These are phyloP conservation scores for Paecilomyces variotii DNA, from an alignment of 2,329 filamentous ascomycete species.

Conservation along the genomic window DNA sequence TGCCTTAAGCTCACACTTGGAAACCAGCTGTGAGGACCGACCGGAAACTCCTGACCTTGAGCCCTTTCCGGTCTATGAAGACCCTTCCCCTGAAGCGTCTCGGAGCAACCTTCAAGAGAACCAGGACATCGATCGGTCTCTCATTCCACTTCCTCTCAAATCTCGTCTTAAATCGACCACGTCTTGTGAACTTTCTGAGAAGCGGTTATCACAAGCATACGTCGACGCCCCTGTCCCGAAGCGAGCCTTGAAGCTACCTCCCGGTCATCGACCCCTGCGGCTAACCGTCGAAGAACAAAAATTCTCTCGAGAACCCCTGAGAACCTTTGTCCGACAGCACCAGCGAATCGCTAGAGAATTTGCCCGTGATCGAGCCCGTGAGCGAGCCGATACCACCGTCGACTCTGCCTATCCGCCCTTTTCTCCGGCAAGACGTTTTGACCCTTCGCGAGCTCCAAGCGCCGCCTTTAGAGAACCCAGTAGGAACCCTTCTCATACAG, in stretches of 20 bases:
- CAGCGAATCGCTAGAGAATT: neutral
- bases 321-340: neutral
- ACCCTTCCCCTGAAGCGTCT: neutral
- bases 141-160: neutral
- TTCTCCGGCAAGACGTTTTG: neutral
- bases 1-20: neutral
- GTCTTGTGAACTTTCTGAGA: neutral
- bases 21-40: neutral
- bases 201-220: neutral
- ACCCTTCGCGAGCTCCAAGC: neutral
- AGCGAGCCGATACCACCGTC: constrained; percentile 43
- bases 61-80: neutral
- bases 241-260: neutral
- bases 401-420: constrained; percentile 44
- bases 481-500: neutral
- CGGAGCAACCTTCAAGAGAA: neutral
- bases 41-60: neutral
- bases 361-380: constrained; percentile 13
- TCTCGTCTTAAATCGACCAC: neutral
- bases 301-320: neutral
- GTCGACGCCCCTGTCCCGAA: neutral
- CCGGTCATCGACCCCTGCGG: neutral
- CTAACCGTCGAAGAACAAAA: neutral
- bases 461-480: neutral
- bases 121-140: neutral